These are phyloP conservation scores for Peronospora belbahrii DNA, from an alignment of 352 stramenopile species.

Conservation along the genomic window DNA sequence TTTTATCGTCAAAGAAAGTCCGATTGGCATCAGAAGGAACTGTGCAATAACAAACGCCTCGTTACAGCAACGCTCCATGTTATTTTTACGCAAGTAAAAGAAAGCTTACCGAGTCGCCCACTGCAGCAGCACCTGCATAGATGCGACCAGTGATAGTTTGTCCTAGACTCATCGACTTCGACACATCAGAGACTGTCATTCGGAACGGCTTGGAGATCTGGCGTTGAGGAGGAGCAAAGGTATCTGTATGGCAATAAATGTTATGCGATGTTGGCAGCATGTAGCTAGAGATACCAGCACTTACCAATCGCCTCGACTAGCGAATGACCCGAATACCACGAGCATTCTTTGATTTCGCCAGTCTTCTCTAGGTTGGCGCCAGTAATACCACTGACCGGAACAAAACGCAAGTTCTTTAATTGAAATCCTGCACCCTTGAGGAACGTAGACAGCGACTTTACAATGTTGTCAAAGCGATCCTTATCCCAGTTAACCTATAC, in stretches of 20 bases:
- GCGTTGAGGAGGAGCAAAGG: conserved; percentile 62
- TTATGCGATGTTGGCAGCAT: neutral
- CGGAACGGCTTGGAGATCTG: conserved; percentile 81
- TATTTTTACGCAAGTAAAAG: neutral
- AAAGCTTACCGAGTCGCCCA: conserved; percentile 57
- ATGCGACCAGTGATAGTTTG: conserved; percentile 80
- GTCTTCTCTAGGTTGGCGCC: conserved; percentile 78
- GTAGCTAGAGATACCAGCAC: neutral
- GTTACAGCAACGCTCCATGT: neutral
- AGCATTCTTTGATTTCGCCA: conserved; percentile 35
- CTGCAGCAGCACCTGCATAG: conserved; percentile 62
- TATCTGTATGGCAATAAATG: conserved; percentile 29
- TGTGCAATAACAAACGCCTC: conserved; percentile 8
- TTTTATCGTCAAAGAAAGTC: conserved; percentile 46
- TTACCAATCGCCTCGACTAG: conserved; percentile 75
- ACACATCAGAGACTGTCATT: conserved; percentile 81
- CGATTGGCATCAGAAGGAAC: conserved; percentile 59
- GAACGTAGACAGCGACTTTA: conserved; percentile 65
- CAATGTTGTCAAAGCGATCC: conserved; percentile 71
- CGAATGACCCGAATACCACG: conserved; percentile 75
- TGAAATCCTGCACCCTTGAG: conserved; percentile 70
- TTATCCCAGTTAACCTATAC: conserved; percentile 56
- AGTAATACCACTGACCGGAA: conserved; percentile 82
- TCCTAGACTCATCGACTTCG: conserved; percentile 76
- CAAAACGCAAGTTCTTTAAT: conserved; percentile 75